A percentile compares a stretch with the other conserved stretches of the same genome.
Evolutionary conservation across 2,329 filamentous ascomycete species (phyloP).

Genomic region (Nothophoma quercina): DNA sequence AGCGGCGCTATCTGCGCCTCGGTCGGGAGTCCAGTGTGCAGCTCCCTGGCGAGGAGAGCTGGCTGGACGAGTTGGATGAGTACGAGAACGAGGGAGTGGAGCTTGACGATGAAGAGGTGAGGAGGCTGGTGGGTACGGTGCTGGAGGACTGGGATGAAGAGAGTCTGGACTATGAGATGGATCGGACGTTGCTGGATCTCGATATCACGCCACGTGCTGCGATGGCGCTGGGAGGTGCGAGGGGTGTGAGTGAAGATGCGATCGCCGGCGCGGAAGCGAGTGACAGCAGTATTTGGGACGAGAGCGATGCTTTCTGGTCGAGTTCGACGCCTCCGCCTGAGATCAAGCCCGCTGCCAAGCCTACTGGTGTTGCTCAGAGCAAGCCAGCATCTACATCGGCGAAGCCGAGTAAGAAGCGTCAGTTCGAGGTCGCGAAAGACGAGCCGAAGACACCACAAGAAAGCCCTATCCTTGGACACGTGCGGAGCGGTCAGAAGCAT

Average conservation of each 20-base stretch:
- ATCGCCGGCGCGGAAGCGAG: neutral
- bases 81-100: constrained; percentile 23
- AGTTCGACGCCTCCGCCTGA: neutral
- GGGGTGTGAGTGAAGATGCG: neutral
- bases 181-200: constrained; percentile 4
- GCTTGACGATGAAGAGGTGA: constrained; percentile 30
- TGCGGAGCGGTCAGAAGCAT: neutral
- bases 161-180: constrained; percentile 20
- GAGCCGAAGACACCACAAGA: neutral
- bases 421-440: constrained; percentile 7
- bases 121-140: constrained; percentile 29
- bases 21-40: constrained; percentile 48
- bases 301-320: constrained; percentile 17
- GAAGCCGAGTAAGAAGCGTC: too few relatives aligned
- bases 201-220: constrained; percentile 10
- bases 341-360: neutral
- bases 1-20: constrained; percentile 50
- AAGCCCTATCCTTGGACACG: neutral
- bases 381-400: neutral
- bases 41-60: constrained; percentile 41
- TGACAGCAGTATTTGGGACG: constrained; percentile 10
- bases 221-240: neutral
- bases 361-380: too few relatives aligned
- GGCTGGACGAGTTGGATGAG: constrained; percentile 33
- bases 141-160: constrained; percentile 36